A percentile compares a stretch with the other conserved stretches of the same genome.
Conservation (phyloP, 1,139 yeast genomes). For the Martiniozyma asiatica region DNA sequence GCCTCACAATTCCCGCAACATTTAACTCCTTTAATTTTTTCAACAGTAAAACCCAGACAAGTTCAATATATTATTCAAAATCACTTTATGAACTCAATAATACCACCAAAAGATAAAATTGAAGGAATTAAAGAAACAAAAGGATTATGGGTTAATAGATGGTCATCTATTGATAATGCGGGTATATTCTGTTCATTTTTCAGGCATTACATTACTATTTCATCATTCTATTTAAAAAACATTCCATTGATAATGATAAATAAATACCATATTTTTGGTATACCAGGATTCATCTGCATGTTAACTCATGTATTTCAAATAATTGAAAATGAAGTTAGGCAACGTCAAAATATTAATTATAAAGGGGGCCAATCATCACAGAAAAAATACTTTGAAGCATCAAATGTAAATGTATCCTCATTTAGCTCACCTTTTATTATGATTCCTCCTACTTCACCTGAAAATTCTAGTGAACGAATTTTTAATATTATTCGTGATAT, state of each 20-base stretch:
- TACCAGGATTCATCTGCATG: conserved; percentile 28
- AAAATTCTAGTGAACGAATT: conserved; percentile 20
- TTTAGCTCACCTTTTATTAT: conserved; percentile 1
- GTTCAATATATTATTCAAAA: conserved; percentile 18
- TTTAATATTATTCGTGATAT: conserved; percentile 37
- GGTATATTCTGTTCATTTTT: conserved; percentile 61
- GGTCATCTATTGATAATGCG: conserved; percentile 38
- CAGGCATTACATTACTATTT: conserved; percentile 41
- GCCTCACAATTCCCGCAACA: conserved; percentile 27
- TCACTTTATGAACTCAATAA: conserved; percentile 20
- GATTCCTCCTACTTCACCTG: conserved; percentile 25
- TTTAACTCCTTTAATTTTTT: conserved; percentile 28
- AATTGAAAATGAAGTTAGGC: conserved; percentile 19
- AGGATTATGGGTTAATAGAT: conserved; percentile 60
- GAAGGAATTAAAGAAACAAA: conserved; percentile 45
- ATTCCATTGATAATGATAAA: conserved; percentile 9
- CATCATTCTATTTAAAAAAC: conserved; percentile 13
- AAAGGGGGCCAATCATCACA: neutral
- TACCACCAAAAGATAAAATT: conserved; percentile 44
- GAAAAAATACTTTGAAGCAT: neutral
- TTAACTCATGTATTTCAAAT: conserved; percentile 26
- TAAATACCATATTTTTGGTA: conserved; percentile 11
- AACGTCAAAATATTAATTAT: conserved; percentile 1
- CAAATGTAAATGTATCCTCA: neutral
- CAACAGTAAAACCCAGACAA: conserved; percentile 20